Evolutionary conservation across 441 rosid genomes (phyloP), one percentile per base, ranked within the genome.

Genomic region (Lepidium campestre): DNA sequence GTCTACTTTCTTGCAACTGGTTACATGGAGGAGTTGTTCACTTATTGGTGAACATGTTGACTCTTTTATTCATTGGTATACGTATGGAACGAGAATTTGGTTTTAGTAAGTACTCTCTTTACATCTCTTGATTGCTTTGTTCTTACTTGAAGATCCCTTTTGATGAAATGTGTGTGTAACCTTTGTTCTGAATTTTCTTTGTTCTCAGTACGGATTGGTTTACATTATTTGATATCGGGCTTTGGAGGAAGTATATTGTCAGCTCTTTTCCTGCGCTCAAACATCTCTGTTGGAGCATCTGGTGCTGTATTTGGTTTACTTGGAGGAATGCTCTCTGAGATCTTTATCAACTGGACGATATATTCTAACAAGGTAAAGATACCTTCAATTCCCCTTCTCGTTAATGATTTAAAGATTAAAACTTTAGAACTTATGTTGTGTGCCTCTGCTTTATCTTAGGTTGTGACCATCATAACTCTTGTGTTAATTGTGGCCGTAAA

Each of bases 71-170:
- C 62, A 90, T 93, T n/a, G 97, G 96, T 37, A 77, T 90, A 52
- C 89, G 92, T 73, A 87, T 93, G 63, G 96, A 93, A 71, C 87
- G 78, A 47, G 98, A 93, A 74, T 93, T 90, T 42, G 98, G 98
- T 2, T 93, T 93, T 41, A 80, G 98, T 91, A 79, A 53, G 87
- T 72, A 46, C 49, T 57, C 54, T 20, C 48, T 36, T 14, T 49
- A 10, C 40, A 19, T 57, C 47, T 65, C 35, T 18, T 15, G 62
- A 22, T 50, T 3, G 2, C 2, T 70, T 60, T 35, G 46, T 60
- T 15, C 4, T 15, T 1, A 23, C 29, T 3, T 17, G 27, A 67
- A 13, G 37, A 67, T 7, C 5, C 5, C 2, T 7, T 40, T 31
- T 46, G 2, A 1, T 25, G n/a, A 23, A 10, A 10, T 32, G 12